Percentiles rank a stretch among this genome's conserved stretches.
Evolutionary conservation across 2,329 filamentous ascomycete genomes (phyloP).

Genomic region (Alternaria sp.): DNA sequence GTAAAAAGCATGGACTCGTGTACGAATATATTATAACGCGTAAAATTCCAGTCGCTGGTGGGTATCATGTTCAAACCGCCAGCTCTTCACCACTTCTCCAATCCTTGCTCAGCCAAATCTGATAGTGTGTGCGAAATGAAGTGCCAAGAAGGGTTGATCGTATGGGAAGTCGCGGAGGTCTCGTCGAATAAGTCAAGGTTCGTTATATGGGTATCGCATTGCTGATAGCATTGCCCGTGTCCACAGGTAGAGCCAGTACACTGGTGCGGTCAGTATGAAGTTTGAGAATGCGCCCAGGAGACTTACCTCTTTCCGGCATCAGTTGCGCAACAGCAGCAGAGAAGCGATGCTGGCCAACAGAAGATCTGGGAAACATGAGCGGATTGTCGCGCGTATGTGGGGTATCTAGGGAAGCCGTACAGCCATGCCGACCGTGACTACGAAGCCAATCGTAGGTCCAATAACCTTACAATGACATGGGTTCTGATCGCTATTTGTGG

Average conservation of each 20-base stretch:
- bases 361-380: constrained; percentile 49
- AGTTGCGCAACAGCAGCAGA: constrained; percentile 64
- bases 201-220: constrained; percentile 56
- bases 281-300: not conserved
- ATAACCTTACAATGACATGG: constrained; percentile 64
- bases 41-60: not conserved
- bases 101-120: not conserved
- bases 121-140: not conserved
- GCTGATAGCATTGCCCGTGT: constrained; percentile 58
- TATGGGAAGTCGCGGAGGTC: not conserved
- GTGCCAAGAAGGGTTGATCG: not conserved
- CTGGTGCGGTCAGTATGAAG: constrained; percentile 43
- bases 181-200: not conserved
- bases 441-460: constrained; percentile 61
- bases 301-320: constrained; percentile 61
- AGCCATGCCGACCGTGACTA: constrained; percentile 56
- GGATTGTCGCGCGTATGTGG: constrained; percentile 4
- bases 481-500: constrained; percentile 57
- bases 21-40: not conserved
- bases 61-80: constrained; percentile 3
- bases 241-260: constrained; percentile 59
- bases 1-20: not conserved
- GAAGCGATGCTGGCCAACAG: constrained; percentile 62
- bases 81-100: not conserved
- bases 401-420: constrained; percentile 45